Evolutionary conservation across 306 rosid genomes (phyloP), one percentile per base, ranked within the genome.

Genomic region (Pyrus bretschneideri): DNA sequence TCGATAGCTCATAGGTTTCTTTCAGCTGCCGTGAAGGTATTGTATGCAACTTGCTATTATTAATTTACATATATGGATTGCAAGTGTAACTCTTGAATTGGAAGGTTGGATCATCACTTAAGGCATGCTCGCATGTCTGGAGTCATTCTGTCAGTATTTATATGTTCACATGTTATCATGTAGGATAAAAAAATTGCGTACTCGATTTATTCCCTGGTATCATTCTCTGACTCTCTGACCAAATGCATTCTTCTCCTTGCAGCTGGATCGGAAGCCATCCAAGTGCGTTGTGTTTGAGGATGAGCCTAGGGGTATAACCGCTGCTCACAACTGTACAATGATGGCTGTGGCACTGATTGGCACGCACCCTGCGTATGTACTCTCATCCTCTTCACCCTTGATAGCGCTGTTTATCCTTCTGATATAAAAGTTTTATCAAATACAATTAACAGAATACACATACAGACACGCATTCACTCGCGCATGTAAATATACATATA

Each of bases 271-370:
- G 70, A 96, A 92, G 88, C 99, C 99, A 68, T 89, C 97, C 23
- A 96, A 92, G 83, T 96, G 97, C 67, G 97, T 96, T 58, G 99
- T 91, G 83, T 96, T 96, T 19, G 99, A 92, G 88, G 99, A 92
- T 70, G 98, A 96, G 74, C 98, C 99, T n/a, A 81, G 97, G 79
- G 90, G 98, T 76, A 91, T 96, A 71, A 89, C 99, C 15, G 99
- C 98, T 17, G 99, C 99, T 9, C 99, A 96, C 88, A 96, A 96
- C 66, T 96, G 97, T 70, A 92, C 98, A 27, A 96, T 96, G 99
- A 96, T 96, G 98, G 97, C 97, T 29, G 88, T 92, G 57, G 99
- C 93, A 78, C 79, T 92, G 64, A 96, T 96, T 27, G 98, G 99
- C 42, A 78, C 93, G 31, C 90, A 96, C 84, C 99, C 91, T 4